These are phyloP conservation scores for Austropuccinia psidii DNA, from an alignment of 1,284 basidiomycete genomes.

Conservation along the genomic window DNA sequence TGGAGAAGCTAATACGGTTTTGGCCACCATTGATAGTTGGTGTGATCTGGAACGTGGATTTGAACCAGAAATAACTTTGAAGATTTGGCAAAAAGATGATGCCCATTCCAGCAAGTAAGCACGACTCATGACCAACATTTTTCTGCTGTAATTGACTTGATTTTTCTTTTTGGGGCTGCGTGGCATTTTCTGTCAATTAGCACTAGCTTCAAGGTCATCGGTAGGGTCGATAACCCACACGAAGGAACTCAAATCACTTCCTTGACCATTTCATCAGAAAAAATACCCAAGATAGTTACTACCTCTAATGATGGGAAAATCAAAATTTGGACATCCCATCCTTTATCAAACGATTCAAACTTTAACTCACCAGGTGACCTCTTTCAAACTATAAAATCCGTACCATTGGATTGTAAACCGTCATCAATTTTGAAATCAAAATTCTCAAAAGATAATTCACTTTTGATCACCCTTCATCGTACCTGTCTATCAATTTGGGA, in stretches of 20 bases:
- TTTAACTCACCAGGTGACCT: neutral
- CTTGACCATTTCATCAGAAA: conserved; percentile 56
- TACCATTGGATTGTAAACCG: neutral
- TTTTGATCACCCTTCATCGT: neutral
- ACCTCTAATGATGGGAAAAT: conserved; percentile 50
- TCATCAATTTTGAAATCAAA: neutral
- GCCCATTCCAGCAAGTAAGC: conserved; percentile 40
- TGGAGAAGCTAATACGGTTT: conserved; percentile 51
- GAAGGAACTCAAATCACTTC: conserved; percentile 60
- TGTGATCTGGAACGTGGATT: conserved; percentile 53
- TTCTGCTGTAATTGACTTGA: neutral
- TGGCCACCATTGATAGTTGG: conserved; percentile 81
- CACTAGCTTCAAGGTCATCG: conserved; percentile 59
- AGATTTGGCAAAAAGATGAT: conserved; percentile 78
- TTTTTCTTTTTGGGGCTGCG: neutral
- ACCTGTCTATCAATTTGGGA: conserved; percentile 3
- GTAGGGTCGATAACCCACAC: conserved; percentile 83
- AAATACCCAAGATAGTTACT: conserved; percentile 45
- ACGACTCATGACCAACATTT: conserved; percentile 48
- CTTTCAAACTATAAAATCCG: conserved; percentile 18
- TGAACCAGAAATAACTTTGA: conserved; percentile 67
- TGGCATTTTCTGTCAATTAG: too few species aligned
- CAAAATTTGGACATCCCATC: conserved; percentile 53
- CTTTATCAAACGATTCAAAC: neutral
- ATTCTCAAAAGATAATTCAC: conserved; percentile 14